Evolutionary conservation across 1,284 basidiomycete species (phyloP).

Genomic region (Sporisorium scitamineum): DNA sequence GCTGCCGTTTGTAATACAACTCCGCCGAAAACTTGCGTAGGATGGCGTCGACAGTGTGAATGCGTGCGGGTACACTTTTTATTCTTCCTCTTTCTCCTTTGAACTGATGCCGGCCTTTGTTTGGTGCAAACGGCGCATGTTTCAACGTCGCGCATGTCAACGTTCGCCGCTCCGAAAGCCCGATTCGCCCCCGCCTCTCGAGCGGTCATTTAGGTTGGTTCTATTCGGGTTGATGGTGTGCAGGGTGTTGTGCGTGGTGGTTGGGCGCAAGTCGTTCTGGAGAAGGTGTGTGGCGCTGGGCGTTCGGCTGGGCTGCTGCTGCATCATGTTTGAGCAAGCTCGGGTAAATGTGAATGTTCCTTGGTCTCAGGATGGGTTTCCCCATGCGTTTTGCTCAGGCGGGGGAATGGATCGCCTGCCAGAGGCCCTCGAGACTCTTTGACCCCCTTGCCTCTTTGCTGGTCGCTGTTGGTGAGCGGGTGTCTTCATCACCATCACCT

Average conservation of each 20-base stretch:
- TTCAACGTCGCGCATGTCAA: background rate
- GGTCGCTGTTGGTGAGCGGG: background rate
- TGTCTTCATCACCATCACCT: background rate
- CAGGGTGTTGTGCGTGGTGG: too few species aligned
- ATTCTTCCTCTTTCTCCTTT: background rate
- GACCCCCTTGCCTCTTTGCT: background rate
- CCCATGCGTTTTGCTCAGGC: background rate
- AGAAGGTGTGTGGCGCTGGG: background rate
- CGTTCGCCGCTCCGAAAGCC: background rate
- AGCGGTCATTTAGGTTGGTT: too few species aligned
- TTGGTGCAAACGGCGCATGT: background rate
- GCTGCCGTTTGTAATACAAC: background rate
- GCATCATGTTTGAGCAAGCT: background rate
- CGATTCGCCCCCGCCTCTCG: too few species aligned
- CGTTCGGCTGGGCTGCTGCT: background rate
- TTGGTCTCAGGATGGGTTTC: conserved; percentile 5
- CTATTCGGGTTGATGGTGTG: too few species aligned
- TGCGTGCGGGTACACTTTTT: conserved; percentile 1
- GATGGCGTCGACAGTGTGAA: background rate
- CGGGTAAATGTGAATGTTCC: background rate
- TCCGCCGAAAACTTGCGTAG: background rate
- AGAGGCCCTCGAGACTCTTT: background rate
- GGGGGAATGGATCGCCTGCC: background rate
- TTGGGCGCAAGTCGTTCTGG: too few species aligned
- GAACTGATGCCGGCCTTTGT: background rate